A percentile compares a stretch with the other conserved stretches of the same genome.
These are phyloP conservation scores for Sugiyamaella novakii DNA, from an alignment of 1,139 yeast species.

Conservation along the genomic window DNA sequence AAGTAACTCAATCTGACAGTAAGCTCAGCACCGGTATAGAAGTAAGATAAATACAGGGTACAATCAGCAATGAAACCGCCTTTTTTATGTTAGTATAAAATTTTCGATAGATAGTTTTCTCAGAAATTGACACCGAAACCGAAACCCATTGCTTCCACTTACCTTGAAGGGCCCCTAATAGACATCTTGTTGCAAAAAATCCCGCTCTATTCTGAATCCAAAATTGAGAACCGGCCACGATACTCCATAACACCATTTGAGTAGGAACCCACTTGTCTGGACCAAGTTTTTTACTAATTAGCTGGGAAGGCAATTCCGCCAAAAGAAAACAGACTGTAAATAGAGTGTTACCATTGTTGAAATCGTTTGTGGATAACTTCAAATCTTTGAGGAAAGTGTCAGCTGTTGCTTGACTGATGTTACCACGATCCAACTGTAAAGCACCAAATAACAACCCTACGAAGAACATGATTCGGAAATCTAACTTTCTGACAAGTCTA, in stretches of 20 bases:
- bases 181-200: constrained; percentile 49
- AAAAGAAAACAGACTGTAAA: constrained; percentile 48
- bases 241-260: constrained; percentile 54
- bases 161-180: constrained; percentile 48
- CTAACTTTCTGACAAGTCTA: constrained; percentile 49
- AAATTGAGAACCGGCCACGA: constrained; percentile 50
- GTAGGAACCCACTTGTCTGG: constrained; percentile 58
- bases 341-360: constrained; percentile 51
- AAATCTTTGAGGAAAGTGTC: constrained; percentile 53
- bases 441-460: constrained; percentile 53
- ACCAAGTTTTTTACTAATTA: constrained; percentile 53
- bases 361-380: constrained; percentile 50
- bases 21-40: constrained; percentile 52
- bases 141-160: background rate
- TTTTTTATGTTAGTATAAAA: constrained; percentile 44
- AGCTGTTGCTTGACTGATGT: constrained; percentile 53
- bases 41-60: constrained; percentile 54
- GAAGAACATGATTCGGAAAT: constrained; percentile 48
- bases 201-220: constrained; percentile 45
- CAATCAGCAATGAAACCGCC: constrained; percentile 61
- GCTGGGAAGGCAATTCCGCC: constrained; percentile 58
- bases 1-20: constrained; percentile 52
- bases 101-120: no score
- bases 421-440: constrained; percentile 55
- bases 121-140: background rate